These are phyloP conservation scores for Pichia sp. DNA, from an alignment of 1,139 yeast species.

Conservation along the genomic window DNA sequence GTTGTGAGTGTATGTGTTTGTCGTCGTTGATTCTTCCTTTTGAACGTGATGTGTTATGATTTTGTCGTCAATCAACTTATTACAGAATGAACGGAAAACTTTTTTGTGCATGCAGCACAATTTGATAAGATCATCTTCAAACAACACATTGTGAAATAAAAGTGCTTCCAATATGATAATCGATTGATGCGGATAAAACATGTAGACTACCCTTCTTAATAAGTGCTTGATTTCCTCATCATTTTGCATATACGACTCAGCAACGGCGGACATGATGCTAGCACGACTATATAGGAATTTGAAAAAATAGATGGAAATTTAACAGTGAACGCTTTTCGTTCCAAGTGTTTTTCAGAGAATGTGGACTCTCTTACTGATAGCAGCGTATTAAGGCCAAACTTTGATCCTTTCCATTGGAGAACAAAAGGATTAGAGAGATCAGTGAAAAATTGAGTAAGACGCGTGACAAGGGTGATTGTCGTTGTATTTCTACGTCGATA, in stretches of 20 bases:
- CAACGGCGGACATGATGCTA: conserved; percentile 8
- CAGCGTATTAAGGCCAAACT: too few species aligned
- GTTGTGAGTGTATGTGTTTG: neutral
- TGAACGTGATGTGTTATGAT: conserved; percentile 60
- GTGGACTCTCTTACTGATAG: too few species aligned
- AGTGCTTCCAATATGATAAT: conserved; percentile 83
- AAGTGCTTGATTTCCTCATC: conserved; percentile 21
- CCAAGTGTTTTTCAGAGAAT: too few species aligned
- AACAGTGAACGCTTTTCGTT: too few species aligned
- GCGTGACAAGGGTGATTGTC: too few species aligned
- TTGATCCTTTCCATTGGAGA: too few species aligned
- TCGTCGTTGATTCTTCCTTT: conserved; percentile 69
- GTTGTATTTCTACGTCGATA: too few species aligned
- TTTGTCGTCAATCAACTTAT: conserved; percentile 77
- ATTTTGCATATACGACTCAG: conserved; percentile 8
- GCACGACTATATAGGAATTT: too few species aligned
- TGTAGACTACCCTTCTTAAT: conserved; percentile 62
- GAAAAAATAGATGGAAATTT: neutral
- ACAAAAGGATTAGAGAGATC: too few species aligned
- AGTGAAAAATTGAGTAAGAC: too few species aligned
- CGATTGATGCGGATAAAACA: conserved; percentile 81
- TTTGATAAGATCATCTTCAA: conserved; percentile 87
- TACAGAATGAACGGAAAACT: conserved; percentile 77
- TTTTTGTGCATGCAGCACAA: conserved; percentile 79
- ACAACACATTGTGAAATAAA: conserved; percentile 80